Base-by-base conservation (phyloP, 139 green algal genomes). In the Chlorella sp. region DNA sequence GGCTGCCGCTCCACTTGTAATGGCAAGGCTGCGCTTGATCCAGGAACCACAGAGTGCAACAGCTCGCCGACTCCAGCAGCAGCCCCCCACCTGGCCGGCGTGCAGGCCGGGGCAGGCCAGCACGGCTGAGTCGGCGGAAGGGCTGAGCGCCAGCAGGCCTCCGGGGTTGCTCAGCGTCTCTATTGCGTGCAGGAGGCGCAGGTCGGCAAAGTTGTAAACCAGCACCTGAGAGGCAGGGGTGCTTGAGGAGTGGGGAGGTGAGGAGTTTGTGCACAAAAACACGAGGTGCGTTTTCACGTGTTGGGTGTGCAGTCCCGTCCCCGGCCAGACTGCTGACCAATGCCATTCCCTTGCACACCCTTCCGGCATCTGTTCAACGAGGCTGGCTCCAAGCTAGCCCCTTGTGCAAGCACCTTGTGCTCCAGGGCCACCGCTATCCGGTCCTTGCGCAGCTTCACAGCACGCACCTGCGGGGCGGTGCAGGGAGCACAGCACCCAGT, bases 151-250 rank as follows among this genome's bases (percentile, higher is more conserved):
- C 54, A 98, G 86, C 28, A 99, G 88, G 30, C 97, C 97, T 41
- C 85, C 80, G 4, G 88, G 82, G 89, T 99, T 99, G 86, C 86
- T 83, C 44, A 95, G 79, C 3, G 97, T 99, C 87, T 99, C 97
- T 24, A 97, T 96, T 43, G 94, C 89, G 70, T 98, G 95, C 84
- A 98, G 83, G 83, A 98, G 93, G 83, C 93, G 93, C 43, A 99
- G 91, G 88, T 98, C 96, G 1, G 92, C 92, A 85, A 99, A 98
- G 87, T 98, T 97, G 90, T 99, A 99, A 3, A 99, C 90, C 56
- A 97, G 91, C 48, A 95, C 92, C 77, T 60, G 67, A 1, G 24
- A 36, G 67, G 34, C 4, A 43, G 65, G 30, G 7, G 32, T 4
- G 65, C 4, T 14, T 43, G 34, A 17, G 19, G 2, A 19, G 51